These are phyloP conservation scores for Kodamaea ohmeri DNA, from an alignment of 1,139 yeast genomes.

Conservation along the genomic window DNA sequence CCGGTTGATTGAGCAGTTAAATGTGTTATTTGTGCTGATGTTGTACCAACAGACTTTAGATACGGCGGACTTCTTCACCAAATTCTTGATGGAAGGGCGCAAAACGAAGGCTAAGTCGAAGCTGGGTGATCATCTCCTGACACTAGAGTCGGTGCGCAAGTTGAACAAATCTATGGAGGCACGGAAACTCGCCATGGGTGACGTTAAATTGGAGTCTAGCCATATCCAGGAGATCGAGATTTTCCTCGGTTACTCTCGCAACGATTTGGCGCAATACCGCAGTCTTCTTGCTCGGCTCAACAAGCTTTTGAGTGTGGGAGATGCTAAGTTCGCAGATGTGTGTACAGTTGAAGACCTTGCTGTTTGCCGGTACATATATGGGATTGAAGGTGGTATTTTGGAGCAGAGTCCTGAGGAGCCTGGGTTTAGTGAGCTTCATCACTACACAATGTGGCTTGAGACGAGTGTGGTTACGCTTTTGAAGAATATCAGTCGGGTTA, in stretches of 20 bases:
- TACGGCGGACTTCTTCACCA: constrained; percentile 38
- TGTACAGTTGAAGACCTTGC: constrained; percentile 21
- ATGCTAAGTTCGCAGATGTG: constrained; percentile 45
- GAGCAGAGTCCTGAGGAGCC: constrained; percentile 10
- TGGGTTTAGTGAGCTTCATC: constrained; percentile 20
- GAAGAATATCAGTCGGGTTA: constrained; percentile 35
- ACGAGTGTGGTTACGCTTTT: constrained; percentile 35
- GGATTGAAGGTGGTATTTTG: not conserved
- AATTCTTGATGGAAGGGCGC: constrained; percentile 24
- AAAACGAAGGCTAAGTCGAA: not conserved
- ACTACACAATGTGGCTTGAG: constrained; percentile 32
- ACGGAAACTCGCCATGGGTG: constrained; percentile 11
- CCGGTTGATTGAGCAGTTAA: constrained; percentile 47
- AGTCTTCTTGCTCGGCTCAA: constrained; percentile 34
- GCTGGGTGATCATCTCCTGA: too few species aligned
- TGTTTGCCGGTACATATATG: constrained; percentile 2
- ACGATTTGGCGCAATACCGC: constrained; percentile 43
- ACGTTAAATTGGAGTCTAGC: constrained; percentile 23
- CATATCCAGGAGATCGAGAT: constrained; percentile 50
- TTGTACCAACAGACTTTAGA: constrained; percentile 24
- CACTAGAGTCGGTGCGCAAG: not conserved
- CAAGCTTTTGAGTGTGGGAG: constrained; percentile 43
- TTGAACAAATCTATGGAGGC: not conserved
- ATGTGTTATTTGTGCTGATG: constrained; percentile 43
- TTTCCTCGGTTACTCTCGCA: constrained; percentile 52